Conservation (phyloP, 1,284 basidiomycete genomes). For the Apiotrichum siamense region DNA sequence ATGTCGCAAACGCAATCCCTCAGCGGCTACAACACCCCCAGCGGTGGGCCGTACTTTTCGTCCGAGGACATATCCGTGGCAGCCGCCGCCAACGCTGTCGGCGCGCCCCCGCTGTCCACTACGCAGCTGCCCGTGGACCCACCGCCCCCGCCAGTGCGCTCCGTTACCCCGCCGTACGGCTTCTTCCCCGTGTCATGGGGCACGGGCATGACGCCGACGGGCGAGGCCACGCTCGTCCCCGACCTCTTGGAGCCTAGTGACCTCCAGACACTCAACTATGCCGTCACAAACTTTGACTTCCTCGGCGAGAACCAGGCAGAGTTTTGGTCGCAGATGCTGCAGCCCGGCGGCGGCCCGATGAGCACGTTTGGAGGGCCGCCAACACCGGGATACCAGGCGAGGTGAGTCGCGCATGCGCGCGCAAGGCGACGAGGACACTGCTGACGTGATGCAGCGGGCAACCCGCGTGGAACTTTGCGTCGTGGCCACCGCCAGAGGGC, state of each 20-base stretch:
- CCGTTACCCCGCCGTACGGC: constrained; percentile 8
- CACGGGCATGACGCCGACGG: constrained; percentile 3
- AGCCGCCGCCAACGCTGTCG: background rate
- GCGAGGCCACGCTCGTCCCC: constrained; percentile 4
- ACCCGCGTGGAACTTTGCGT: constrained; percentile 7
- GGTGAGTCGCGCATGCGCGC: background rate
- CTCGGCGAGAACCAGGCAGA: constrained; percentile 10
- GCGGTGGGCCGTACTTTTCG: too few species aligned
- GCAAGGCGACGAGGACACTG: background rate
- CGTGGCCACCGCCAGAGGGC: constrained; percentile 8
- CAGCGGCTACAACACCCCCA: too few species aligned
- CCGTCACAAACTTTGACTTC: constrained; percentile 20
- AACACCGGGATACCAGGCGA: background rate
- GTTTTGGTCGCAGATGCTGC: constrained; percentile 15
- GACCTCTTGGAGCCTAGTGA: constrained; percentile 15
- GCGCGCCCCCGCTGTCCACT: too few species aligned
- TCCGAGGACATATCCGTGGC: too few species aligned
- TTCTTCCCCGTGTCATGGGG: constrained; percentile 2
- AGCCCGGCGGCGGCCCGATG: constrained; percentile 2
- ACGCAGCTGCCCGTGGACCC: too few species aligned
- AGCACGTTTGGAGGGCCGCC: constrained; percentile 3
- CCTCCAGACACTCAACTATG: constrained; percentile 18
- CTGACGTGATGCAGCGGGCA: background rate
- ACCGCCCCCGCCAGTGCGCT: too few species aligned
- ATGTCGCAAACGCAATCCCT: background rate